phyloP scores from a whole-genome alignment of 164 flowering plant species.

The Magnolia sinica region DNA sequence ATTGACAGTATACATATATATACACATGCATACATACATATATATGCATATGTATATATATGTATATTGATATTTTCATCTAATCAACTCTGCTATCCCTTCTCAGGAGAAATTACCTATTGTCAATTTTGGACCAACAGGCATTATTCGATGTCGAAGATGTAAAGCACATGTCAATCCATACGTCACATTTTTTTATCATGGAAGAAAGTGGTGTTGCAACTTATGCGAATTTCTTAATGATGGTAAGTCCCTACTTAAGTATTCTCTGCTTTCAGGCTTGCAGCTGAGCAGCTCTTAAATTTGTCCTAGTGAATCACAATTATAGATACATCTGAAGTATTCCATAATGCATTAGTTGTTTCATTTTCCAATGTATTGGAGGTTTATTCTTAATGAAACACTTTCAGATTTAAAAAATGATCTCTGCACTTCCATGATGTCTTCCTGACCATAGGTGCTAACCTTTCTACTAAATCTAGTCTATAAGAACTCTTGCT shows the following conservation, averaged over 20 bases:
- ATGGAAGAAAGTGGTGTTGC: conserved; percentile 96
- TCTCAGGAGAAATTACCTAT: conserved; percentile 89
- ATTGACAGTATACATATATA: too few relatives aligned
- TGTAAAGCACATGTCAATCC: conserved; percentile 96
- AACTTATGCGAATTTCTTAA: conserved; percentile 84
- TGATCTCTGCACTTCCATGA: too few relatives aligned
- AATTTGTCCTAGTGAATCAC: too few relatives aligned
- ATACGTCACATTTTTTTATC: conserved; percentile 78
- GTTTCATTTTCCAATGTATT: not conserved
- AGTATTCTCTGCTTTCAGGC: not conserved
- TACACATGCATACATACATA: too few relatives aligned
- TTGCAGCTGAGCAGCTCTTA: not conserved
- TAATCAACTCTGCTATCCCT: conserved; percentile 5
- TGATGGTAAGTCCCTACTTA: conserved; percentile 57
- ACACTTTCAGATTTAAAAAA: too few relatives aligned
- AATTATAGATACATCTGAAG: too few relatives aligned
- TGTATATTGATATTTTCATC: conserved; percentile 1
- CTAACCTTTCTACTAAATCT: too few relatives aligned
- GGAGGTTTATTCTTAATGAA: too few relatives aligned
- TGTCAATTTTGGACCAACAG: conserved; percentile 72
- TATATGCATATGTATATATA: too few relatives aligned
- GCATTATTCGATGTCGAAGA: conserved; percentile 89
- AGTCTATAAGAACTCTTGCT: too few relatives aligned
- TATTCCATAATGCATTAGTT: not conserved
- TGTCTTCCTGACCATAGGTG: too few relatives aligned